Evolutionary conservation across 2,329 filamentous ascomycete species (phyloP), one percentile per base, ranked within the genome.

Genomic region (Meredithiella fracta): DNA sequence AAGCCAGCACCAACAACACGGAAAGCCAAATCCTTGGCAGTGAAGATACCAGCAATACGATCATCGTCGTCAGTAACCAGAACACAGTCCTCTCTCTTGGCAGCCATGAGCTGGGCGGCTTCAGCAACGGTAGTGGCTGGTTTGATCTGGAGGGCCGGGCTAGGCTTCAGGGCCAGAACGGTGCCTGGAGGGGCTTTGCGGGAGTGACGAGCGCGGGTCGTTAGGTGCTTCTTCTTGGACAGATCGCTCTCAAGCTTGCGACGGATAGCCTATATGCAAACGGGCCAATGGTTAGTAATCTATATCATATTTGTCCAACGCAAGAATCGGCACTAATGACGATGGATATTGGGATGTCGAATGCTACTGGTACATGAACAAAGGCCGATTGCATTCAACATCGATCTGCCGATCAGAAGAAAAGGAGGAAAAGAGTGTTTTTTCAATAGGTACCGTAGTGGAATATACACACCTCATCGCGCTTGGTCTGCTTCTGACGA

Each of bases 11-110:
- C 92, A 25, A 98, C 91, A 9, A 98, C 92, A 58, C 92, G 83
- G 75, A 97, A 98, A 17, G 92, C 92, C 66, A 98, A 76, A 74
- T 98, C 92, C 74, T 98, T 98, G 62, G 92, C 92, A 0, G 92
- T 98, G 69, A 98, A 98, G 68, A 98, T 98, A 72, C 92, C 92
- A 47, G 92, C 87, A 70, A 98, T 98, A 50, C 92, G 81, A 65
- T 98, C 92, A 69, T 98, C 90, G 62, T 97, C 91, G 68, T 98
- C 92, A 44, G 92, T 98, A 23, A 98, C 92, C 59, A 98, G 73
- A 40, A 98, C 92, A 65, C 92, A 98, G 69, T 98, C 92, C 70
- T 98, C 92, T 64, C 92, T 80, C 77, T 98, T 98, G 53, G 92
- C 92, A 56, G 92, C 92, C 92, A 98, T 98, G 66, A 98, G 75